Conservation (phyloP, 371 early-diverging fungal genomes). For the Mucor indicus region DNA sequence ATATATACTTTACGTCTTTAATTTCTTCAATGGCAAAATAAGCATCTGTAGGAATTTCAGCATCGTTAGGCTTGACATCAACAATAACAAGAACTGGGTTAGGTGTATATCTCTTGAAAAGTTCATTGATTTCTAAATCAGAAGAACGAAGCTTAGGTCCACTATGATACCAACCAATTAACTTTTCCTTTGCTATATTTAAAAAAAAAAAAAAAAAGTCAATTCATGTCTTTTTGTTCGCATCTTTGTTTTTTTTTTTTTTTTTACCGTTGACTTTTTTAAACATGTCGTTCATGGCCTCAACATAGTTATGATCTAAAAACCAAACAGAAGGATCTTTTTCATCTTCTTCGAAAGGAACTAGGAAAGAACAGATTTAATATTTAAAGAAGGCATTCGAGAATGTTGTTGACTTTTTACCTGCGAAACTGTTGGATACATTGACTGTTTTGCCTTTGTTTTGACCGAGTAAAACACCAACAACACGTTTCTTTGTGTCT, state of each 20-base stretch:
- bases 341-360: conserved; percentile 99
- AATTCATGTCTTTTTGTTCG: too few species aligned
- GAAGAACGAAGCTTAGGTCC: conserved; percentile 97
- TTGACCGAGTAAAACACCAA: conserved; percentile 99
- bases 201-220: background rate
- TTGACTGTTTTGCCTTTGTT: conserved; percentile 85
- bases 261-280: conserved; percentile 96
- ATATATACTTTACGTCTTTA: conserved; percentile 65
- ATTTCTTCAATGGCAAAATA: conserved; percentile 93
- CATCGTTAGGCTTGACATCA: conserved; percentile 90
- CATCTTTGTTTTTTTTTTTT: background rate
- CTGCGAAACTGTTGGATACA: conserved; percentile 98
- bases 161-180: conserved; percentile 99
- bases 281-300: conserved; percentile 99
- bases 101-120: conserved; percentile 92
- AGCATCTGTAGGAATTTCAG: conserved; percentile 95
- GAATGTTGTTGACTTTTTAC: conserved; percentile 42
- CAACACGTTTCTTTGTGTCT: conserved; percentile 95
- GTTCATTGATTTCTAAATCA: conserved; percentile 98
- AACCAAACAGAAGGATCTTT: conserved; percentile 98
- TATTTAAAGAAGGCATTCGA: background rate
- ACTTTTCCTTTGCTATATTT: conserved; percentile 86
- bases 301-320: conserved; percentile 99
- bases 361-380: conserved; percentile 38
- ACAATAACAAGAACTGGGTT: conserved; percentile 96